Conservation (phyloP, 106 monocot species). For the Dendrobium officinale region DNA sequence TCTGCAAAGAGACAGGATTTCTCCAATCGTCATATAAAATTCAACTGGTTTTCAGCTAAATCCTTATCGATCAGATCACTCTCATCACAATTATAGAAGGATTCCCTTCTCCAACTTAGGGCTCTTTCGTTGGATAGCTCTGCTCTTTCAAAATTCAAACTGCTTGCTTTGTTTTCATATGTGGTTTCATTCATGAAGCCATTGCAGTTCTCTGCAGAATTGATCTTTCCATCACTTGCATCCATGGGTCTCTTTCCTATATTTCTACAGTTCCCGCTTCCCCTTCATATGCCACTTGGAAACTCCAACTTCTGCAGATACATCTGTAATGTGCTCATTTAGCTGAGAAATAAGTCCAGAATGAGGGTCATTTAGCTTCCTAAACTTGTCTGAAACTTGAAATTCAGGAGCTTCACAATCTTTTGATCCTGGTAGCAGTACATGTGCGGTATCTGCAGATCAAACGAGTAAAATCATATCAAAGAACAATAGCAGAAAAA, state of each 20-base stretch:
- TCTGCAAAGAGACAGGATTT: background rate
- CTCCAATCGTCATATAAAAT: constrained; percentile 1
- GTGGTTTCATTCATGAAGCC: constrained; percentile 5
- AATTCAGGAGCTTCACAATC: constrained; percentile 6
- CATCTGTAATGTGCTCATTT: constrained; percentile 22
- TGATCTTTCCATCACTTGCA: constrained; percentile 14
- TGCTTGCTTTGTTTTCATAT: too few relatives aligned
- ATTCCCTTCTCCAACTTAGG: constrained; percentile 1
- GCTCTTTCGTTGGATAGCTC: constrained; percentile 6
- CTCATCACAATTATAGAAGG: constrained; percentile 7
- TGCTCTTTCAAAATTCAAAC: constrained; percentile 4
- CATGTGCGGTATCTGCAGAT: constrained; percentile 22
- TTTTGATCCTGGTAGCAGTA: background rate
- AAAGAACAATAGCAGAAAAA: background rate
- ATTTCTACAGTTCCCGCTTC: constrained; percentile 66
- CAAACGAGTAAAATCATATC: background rate
- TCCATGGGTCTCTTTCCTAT: constrained; percentile 28
- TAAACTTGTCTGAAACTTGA: constrained; percentile 11
- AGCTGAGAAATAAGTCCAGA: constrained; percentile 8
- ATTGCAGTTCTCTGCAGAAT: constrained; percentile 12
- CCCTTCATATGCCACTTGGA: constrained; percentile 83
- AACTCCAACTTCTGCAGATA: constrained; percentile 35
- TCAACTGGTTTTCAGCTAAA: constrained; percentile 1
- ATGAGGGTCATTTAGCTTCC: constrained; percentile 5
- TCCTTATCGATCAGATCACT: constrained; percentile 12